phyloP scores from a whole-genome alignment of 192 early-diverging fungal species.

The Coemansia sp. region DNA sequence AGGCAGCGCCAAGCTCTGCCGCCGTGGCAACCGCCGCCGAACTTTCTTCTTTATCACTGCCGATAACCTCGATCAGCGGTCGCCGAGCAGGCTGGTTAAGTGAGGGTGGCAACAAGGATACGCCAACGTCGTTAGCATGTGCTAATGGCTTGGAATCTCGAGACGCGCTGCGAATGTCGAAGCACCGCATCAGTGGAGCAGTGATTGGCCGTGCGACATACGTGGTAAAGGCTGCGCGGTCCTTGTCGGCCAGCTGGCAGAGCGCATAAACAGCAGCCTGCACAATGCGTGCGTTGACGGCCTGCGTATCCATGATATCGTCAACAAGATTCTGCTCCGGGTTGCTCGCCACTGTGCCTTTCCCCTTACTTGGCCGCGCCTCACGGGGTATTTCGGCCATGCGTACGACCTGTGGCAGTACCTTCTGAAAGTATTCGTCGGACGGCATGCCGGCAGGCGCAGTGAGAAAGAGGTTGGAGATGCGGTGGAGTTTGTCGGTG shows the following conservation, averaged over 20 bases:
- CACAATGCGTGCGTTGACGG: constrained; percentile 3
- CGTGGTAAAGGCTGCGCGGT: constrained; percentile 11
- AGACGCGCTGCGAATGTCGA: constrained; percentile 1
- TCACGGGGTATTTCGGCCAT: neutral
- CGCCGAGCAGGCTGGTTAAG: neutral
- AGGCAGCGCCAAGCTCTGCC: constrained; percentile 39
- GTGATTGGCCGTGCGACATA: constrained; percentile 55
- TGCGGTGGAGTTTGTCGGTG: constrained; percentile 34
- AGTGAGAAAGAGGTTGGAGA: constrained; percentile 30
- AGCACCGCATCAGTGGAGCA: constrained; percentile 44
- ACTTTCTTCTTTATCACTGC: neutral
- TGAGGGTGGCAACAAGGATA: neutral
- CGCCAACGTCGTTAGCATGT: neutral
- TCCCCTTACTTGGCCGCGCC: neutral
- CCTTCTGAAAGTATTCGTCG: constrained; percentile 3
- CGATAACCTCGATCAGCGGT: constrained; percentile 27
- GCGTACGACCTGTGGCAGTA: constrained; percentile 28
- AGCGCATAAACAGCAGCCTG: constrained; percentile 30
- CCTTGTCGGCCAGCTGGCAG: constrained; percentile 15
- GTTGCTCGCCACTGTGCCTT: neutral
- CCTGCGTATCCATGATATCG: constrained; percentile 5
- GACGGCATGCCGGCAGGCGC: constrained; percentile 16
- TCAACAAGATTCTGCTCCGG: constrained; percentile 4
- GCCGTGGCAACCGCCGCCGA: neutral
- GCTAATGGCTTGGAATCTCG: neutral